Conservation (phyloP, 768 basidiomycete genomes). For the Paxillus involutus region DNA sequence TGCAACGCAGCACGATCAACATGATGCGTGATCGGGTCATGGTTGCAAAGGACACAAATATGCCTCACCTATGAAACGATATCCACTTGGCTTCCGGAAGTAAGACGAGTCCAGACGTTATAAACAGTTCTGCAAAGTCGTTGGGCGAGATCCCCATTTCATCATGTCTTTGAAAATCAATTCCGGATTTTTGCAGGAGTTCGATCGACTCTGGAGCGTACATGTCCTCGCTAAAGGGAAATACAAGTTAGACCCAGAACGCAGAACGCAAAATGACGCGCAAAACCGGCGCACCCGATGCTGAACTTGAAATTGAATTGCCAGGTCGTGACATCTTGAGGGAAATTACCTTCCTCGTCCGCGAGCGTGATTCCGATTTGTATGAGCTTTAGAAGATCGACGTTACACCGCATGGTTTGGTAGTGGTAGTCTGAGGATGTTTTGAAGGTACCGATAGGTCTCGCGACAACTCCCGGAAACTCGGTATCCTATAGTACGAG, state of each 20-base stretch:
- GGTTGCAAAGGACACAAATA: not conserved
- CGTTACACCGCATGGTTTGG: slow-evolving; percentile 99
- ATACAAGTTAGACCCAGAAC: not conserved
- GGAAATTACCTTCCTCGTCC: slow-evolving; percentile 91
- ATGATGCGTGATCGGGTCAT: not conserved
- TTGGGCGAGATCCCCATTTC: slow-evolving; percentile 90
- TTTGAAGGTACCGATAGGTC: slow-evolving; percentile 95
- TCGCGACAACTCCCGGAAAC: slow-evolving; percentile 96
- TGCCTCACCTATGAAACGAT: slow-evolving; percentile 89
- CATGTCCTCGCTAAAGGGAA: slow-evolving; percentile 82
- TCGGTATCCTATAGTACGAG: slow-evolving; percentile 80
- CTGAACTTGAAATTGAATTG: slow-evolving; percentile 99
- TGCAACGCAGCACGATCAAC: not conserved
- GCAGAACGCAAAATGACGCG: not conserved
- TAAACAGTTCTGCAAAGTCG: slow-evolving; percentile 95
- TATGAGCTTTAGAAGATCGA: slow-evolving; percentile 96
- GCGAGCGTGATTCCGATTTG: slow-evolving; percentile 95
- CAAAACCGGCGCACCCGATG: slow-evolving; percentile 58
- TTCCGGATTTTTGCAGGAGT: slow-evolving; percentile 88
- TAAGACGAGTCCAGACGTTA: slow-evolving; percentile 93
- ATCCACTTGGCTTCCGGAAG: slow-evolving; percentile 92
- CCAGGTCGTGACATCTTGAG: slow-evolving; percentile 92
- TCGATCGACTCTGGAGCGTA: slow-evolving; percentile 98
- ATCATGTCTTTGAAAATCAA: slow-evolving; percentile 93
- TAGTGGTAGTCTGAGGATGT: slow-evolving; percentile 99